A percentile compares a stretch with the other conserved stretches of the same genome.
Conservation (phyloP, 163 green algal genomes). For the Scenedesmus sp. region DNA sequence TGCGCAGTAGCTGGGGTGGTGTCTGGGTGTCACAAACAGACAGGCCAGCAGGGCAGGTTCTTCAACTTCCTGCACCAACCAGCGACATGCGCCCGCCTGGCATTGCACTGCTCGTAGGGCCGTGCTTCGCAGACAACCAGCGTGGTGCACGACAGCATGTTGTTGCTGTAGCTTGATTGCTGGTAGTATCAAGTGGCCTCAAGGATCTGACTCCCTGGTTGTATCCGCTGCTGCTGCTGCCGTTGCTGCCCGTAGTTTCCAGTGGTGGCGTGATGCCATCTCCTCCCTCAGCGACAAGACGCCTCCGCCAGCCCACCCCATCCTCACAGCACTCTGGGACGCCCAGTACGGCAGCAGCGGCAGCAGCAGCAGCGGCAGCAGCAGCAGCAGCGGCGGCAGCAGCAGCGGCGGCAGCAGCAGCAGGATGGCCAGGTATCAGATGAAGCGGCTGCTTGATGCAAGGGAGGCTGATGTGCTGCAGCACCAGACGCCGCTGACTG, state of each 20-base stretch:
- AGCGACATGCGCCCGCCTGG: too few relatives aligned
- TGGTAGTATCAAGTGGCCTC: too few relatives aligned
- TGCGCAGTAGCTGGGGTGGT: too few relatives aligned
- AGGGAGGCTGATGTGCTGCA: conserved; percentile 74
- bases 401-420: conserved; percentile 50
- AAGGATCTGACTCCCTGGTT: too few relatives aligned
- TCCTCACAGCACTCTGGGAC: conserved; percentile 65
- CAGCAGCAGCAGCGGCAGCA: conserved; percentile 73
- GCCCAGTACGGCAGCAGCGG: background rate
- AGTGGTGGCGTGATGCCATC: conserved; percentile 88
- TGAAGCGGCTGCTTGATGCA: conserved; percentile 78
- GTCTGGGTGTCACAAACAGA: too few relatives aligned
- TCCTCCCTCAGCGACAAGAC: conserved; percentile 25
- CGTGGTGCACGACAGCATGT: too few relatives aligned
- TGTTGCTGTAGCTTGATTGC: too few relatives aligned
- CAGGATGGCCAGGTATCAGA: conserved; percentile 70
- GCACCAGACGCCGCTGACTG: conserved; percentile 60
- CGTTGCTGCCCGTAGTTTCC: conserved; percentile 55
- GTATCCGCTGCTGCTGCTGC: conserved; percentile 24
- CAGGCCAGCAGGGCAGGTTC: too few relatives aligned
- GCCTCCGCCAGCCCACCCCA: conserved; percentile 64
- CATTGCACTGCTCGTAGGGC: too few relatives aligned
- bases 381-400: conserved; percentile 72
- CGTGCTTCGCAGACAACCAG: too few relatives aligned
- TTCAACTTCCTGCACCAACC: too few relatives aligned